Evolutionary conservation across 495 filamentous ascomycete genomes (phyloP).

Genomic region (Penicillium ochrochloron): DNA sequence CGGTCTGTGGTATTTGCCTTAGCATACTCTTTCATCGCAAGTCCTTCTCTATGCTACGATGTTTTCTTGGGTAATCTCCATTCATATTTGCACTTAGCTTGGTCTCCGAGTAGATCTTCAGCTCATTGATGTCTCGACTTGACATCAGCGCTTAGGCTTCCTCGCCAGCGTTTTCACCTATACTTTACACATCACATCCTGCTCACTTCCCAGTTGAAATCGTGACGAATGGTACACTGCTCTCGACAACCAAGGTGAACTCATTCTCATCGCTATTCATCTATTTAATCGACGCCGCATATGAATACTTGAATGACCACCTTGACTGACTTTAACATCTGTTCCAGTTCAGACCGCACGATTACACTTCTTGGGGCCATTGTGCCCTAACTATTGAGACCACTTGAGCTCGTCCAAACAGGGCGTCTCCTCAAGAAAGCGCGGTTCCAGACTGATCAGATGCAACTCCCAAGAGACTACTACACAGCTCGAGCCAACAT

Average conservation of each 20-base stretch:
- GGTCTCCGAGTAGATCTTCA: not conserved
- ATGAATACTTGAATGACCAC: not conserved
- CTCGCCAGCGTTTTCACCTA: not conserved
- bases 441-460: not conserved
- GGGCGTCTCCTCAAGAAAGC: conserved; percentile 4
- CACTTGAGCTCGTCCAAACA: too few relatives aligned
- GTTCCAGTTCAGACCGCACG: not conserved
- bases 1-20: not conserved
- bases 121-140: not conserved
- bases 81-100: not conserved
- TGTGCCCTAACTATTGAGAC: too few relatives aligned
- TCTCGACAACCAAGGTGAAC: not conserved
- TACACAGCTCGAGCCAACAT: not conserved
- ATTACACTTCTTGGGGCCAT: too few relatives aligned
- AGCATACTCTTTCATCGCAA: not conserved
- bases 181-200: not conserved
- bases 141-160: not conserved
- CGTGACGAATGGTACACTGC: not conserved
- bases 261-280: not conserved
- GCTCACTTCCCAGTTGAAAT: not conserved
- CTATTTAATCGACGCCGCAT: not conserved
- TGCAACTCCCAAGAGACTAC: not conserved
- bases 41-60: not conserved
- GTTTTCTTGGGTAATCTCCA: not conserved
- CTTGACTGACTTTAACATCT: not conserved